phyloP scores from a whole-genome alignment of 2,329 filamentous ascomycete genomes.

The Calycina marina region DNA sequence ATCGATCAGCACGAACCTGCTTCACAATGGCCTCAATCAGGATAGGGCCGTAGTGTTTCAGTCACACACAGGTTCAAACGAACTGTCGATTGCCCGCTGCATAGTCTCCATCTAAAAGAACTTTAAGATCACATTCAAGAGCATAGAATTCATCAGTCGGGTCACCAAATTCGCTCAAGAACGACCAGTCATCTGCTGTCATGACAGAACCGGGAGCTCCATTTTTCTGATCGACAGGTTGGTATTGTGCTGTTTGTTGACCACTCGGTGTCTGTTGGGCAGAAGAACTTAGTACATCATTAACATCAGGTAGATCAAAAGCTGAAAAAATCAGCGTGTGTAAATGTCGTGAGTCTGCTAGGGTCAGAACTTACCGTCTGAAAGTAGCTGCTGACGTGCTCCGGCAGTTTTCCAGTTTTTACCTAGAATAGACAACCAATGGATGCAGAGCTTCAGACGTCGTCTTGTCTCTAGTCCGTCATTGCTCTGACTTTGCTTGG shows the following conservation, averaged over 20 bases:
- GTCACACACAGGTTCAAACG: neutral
- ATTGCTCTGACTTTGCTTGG: constrained; percentile 7
- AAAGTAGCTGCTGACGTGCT: constrained; percentile 16
- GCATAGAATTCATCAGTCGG: constrained; percentile 19
- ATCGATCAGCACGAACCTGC: too few species aligned
- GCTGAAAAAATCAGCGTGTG: constrained; percentile 7
- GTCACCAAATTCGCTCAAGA: constrained; percentile 19
- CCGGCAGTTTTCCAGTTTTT: constrained; percentile 21
- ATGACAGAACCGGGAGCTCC: neutral
- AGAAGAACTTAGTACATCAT: neutral
- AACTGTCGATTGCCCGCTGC: neutral
- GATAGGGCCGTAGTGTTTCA: too few species aligned
- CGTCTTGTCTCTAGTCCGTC: constrained; percentile 9
- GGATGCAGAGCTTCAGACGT: constrained; percentile 17
- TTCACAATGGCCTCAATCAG: too few species aligned
- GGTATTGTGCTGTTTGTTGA: constrained; percentile 1
- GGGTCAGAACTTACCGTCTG: constrained; percentile 18
- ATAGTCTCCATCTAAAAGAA: constrained; percentile 12
- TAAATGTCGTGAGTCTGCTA: too few species aligned
- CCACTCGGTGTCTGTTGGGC: neutral
- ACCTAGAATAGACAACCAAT: constrained; percentile 19
- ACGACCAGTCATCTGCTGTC: constrained; percentile 16
- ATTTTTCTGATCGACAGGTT: neutral
- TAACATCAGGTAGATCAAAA: constrained; percentile 3
- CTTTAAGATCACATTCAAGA: constrained; percentile 18